Base-by-base conservation (phyloP, 1,284 basidiomycete species). In the Microbotryomycetes sp. region DNA sequence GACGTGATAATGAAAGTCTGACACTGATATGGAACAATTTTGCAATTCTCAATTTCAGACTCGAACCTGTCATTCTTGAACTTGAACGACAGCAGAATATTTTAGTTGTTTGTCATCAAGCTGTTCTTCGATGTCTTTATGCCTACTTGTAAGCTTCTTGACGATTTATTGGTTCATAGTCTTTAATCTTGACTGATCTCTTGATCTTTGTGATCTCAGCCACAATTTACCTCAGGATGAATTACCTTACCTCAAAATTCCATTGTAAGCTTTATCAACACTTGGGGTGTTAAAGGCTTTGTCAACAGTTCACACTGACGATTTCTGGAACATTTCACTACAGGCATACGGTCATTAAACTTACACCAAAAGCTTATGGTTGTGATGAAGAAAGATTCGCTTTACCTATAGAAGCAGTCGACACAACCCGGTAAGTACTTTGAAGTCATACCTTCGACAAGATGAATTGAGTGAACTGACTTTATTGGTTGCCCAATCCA, bases 31-130 rank as follows among this genome's bases (percentile, higher is more conserved):
- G 7, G 6, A 12, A 1, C 55, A 48, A 12, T 3, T 32, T 16
- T 50, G 4, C 12, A 90, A 93, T 9, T 92, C 97, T n/a, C 85
- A 9, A 19, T 19, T 42, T 92, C 6, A 85, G 94, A 30, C 81
- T 99, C 28, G 96, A 99, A 75, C 96, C 96, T 15, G 89, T 97
- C 57, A 97, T 99, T 71, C 97, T 98, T 90, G 96, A 99, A 77
- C 83, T 98, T 22, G 96, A 99, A 76, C 81, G 96, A 57, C 93
- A 97, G 76, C 89, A 94, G 75, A 97, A 98, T 73, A 93, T 99
- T 64, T 79, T 99, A 42, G 90, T 99, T 70, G 88, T 99, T 56
- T 92, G 93, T 1, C 96, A 99, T 77, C 92, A 97, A 82, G 92
- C 92, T 32, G 93, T 96, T 73, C 78, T 96, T 59, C 86, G 92